Evolutionary conservation across 257 asterid genomes (phyloP), one percentile per base, ranked within the genome.

Genomic region (Ilex aquifolium): DNA sequence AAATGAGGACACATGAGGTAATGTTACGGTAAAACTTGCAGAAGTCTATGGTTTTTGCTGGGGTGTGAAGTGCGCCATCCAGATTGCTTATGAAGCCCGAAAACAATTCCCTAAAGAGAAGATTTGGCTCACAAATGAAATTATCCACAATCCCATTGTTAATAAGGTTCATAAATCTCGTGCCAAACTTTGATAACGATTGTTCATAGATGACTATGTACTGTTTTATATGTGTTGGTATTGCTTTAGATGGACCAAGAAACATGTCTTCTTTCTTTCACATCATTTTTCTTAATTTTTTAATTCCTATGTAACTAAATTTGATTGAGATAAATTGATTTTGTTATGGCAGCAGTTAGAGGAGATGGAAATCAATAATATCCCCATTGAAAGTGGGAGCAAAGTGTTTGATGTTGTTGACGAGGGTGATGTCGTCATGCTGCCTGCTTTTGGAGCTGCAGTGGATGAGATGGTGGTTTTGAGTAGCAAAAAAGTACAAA

Each of bases 1-100:
- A 62, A 52, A 57, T 56, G 81, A 80, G 71, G 85, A 89, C 77
- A 92, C 91, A 10, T 92, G 96, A 94, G 97, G 97, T 65, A 76
- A 85, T 78, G 96, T 93, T 31, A 93, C 96, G 0, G 88, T 93
- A 32, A 87, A 80, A 79, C 96, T 93, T 72, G 99, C 99, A 2
- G 99, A 89, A 74, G 67, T 97, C 46, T 90, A 87, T 82, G 99
- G 97, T 36, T 87, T 93, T 54, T 93, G 99, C 83, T 90, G 96
- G 97, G 99, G 99, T 1, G 99, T 90, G n/a, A 96, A 93, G 79
- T 86, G 99, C 44, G 99, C 99, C 39, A 95, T 93, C 63, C 97
- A 93, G 87, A 93, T 93, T 66, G 99, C 95, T 36, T 93, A 93
- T 73, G 99, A 93, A 73, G 95, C 97, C 48, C 81, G 97, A 67